phyloP scores from a whole-genome alignment of 2,329 filamentous ascomycete species.

The Ceratocystis alfenasii region DNA sequence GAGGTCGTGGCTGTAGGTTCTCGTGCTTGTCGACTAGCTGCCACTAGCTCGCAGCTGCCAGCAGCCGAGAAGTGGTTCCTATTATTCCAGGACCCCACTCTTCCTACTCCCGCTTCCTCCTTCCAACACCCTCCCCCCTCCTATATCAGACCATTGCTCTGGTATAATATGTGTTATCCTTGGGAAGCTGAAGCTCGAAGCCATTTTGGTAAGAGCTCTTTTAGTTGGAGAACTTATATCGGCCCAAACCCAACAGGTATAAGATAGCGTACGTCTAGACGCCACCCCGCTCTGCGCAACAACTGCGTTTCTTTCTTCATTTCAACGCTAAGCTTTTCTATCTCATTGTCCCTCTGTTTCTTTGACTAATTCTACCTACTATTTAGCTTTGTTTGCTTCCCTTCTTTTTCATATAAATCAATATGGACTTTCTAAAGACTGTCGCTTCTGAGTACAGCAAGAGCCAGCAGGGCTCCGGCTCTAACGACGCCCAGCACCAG shows the following conservation, averaged over 20 bases:
- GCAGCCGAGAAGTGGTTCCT: too few relatives aligned
- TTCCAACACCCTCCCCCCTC: neutral
- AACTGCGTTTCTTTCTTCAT: neutral
- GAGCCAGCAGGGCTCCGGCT: slow-evolving; percentile 14
- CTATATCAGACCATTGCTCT: neutral
- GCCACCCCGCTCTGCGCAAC: slow-evolving; percentile 1
- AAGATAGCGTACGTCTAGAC: neutral
- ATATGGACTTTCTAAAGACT: slow-evolving; percentile 21
- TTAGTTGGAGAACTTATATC: neutral
- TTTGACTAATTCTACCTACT: too few relatives aligned
- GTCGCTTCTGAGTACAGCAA: slow-evolving; percentile 21
- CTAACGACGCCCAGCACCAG: slow-evolving; percentile 1
- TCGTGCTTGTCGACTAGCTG: neutral
- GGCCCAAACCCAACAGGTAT: neutral
- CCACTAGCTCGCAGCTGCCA: neutral
- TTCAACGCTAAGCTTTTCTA: neutral
- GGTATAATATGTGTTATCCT: neutral
- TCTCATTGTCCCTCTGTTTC: neutral
- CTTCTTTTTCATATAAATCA: neutral
- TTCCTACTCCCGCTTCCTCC: neutral
- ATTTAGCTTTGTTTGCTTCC: neutral
- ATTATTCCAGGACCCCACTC: neutral
- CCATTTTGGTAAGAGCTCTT: neutral
- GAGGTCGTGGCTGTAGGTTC: neutral
- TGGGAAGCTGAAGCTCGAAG: neutral